Percentiles rank a stretch among this genome's conserved stretches.
These are phyloP conservation scores for Ambrosiella xylebori DNA, from an alignment of 2,329 filamentous ascomycete genomes.

Conservation along the genomic window DNA sequence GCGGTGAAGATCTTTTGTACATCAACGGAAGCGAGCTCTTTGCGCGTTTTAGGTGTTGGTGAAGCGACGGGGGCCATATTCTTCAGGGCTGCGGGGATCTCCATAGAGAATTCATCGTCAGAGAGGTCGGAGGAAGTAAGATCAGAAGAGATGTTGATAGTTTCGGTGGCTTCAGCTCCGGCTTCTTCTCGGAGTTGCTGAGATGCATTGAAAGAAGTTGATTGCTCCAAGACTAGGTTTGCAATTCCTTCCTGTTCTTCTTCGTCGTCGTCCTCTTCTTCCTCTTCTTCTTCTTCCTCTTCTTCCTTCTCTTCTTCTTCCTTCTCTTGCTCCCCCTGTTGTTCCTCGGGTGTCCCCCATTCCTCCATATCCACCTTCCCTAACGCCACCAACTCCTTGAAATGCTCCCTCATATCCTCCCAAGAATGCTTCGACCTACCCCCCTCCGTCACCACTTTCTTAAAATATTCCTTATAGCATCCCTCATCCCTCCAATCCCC, in stretches of 20 bases:
- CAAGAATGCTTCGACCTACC: constrained; percentile 3
- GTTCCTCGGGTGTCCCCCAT: constrained; percentile 2
- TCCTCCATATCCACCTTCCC: constrained; percentile 10
- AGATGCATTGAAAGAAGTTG: background rate
- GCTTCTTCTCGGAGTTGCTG: background rate
- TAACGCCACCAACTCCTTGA: constrained; percentile 6
- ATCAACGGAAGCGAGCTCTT: no score
- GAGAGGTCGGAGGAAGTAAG: no score
- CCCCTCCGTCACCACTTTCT: background rate
- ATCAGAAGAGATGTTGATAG: no score
- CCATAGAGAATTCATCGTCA: background rate
- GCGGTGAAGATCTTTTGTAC: no score
- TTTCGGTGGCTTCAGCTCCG: background rate
- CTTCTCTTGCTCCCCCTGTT: background rate
- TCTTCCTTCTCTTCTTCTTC: background rate
- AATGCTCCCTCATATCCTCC: constrained; percentile 8
- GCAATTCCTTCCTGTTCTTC: background rate
- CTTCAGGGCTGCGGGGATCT: background rate
- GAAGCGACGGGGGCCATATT: no score
- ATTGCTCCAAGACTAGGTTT: no score
- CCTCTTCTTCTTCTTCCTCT: background rate
- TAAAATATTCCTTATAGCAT: constrained; percentile 7
- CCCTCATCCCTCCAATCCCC: constrained; percentile 12
- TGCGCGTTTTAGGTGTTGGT: no score
- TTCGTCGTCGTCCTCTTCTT: background rate